These are phyloP conservation scores for Lonicera japonica DNA, from an alignment of 129 eudicot genomes.

Conservation along the genomic window DNA sequence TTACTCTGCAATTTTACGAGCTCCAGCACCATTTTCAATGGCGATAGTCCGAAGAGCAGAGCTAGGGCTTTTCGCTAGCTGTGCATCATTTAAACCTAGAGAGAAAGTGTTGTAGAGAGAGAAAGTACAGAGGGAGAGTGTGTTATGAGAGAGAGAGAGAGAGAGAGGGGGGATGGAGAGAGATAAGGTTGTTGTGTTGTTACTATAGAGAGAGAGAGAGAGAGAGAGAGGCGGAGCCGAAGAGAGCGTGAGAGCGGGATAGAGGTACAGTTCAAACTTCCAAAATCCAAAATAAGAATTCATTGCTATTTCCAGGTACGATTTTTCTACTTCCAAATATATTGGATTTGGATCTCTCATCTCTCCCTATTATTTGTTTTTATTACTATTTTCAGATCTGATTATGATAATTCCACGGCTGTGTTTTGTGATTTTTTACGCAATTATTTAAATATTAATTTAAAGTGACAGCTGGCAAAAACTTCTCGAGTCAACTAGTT, in stretches of 20 bases:
- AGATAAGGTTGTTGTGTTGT: neutral
- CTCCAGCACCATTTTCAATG: constrained; percentile 12
- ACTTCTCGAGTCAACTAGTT: too few species aligned
- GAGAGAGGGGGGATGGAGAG: constrained; percentile 13
- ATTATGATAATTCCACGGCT: too few species aligned
- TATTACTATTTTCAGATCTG: too few species aligned
- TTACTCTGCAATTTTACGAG: constrained; percentile 40
- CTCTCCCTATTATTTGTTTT: too few species aligned
- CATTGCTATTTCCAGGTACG: neutral
- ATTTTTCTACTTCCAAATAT: constrained; percentile 1
- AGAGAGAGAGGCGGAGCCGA: constrained; percentile 1
- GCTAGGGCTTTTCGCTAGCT: constrained; percentile 24
- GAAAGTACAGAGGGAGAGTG: constrained; percentile 21
- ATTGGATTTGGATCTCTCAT: too few species aligned
- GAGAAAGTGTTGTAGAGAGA: constrained; percentile 12
- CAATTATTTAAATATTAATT: too few species aligned
- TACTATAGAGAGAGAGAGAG: constrained; percentile 7
- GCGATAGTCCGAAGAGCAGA: constrained; percentile 20
- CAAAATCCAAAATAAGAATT: constrained; percentile 14
- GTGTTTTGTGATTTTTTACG: too few species aligned
- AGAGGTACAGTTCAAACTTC: constrained; percentile 36
- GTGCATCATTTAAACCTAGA: constrained; percentile 1
- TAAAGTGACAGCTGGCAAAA: too few species aligned
- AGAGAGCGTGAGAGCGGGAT: constrained; percentile 50
- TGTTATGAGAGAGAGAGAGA: constrained; percentile 12